Percentiles rank a stretch among this genome's conserved stretches.
Evolutionary conservation across 1,284 basidiomycete species (phyloP).

Genomic region (Wallemia mellicola): DNA sequence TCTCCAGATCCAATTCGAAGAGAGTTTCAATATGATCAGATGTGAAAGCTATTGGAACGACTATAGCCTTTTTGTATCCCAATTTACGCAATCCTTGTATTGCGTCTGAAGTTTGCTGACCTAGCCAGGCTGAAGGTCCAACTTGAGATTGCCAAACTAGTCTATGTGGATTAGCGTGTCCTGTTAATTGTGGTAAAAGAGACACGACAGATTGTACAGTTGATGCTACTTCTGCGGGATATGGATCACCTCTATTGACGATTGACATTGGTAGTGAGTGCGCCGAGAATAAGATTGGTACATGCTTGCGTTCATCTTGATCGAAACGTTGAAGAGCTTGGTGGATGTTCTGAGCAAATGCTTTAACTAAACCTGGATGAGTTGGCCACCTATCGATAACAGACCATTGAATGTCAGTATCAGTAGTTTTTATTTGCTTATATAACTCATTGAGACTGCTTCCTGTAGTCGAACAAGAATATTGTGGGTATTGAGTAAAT

Average conservation of each 20-base stretch:
- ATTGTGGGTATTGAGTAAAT: slow-evolving; percentile 97
- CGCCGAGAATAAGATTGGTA: slow-evolving; percentile 79
- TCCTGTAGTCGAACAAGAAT: slow-evolving; percentile 91
- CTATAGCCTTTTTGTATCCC: slow-evolving; percentile 52
- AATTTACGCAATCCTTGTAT: slow-evolving; percentile 71
- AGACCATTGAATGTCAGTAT: slow-evolving; percentile 59
- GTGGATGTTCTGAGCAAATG: slow-evolving; percentile 67
- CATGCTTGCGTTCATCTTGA: slow-evolving; percentile 30
- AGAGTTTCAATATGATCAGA: slow-evolving; percentile 98
- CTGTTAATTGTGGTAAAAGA: slow-evolving; percentile 13
- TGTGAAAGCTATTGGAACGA: slow-evolving; percentile 93
- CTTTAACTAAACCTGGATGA: slow-evolving; percentile 75
- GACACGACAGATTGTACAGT: slow-evolving; percentile 74
- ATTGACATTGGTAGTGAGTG: slow-evolving; percentile 94
- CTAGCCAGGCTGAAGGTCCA: slow-evolving; percentile 92
- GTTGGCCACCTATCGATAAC: slow-evolving; percentile 96
- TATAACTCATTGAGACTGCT: slow-evolving; percentile 87
- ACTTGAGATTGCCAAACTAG: slow-evolving; percentile 97
- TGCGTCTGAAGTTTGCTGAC: slow-evolving; percentile 75
- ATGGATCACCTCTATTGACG: slow-evolving; percentile 92
- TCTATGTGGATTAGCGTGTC: slow-evolving; percentile 37
- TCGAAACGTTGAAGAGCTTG: slow-evolving; percentile 54
- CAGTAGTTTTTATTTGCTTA: slow-evolving; percentile 22
- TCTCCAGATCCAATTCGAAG: slow-evolving; percentile 86
- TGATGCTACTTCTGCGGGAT: slow-evolving; percentile 80